Conservation (phyloP, 148 eudicot genomes). For the Chenopodium berlandieri region DNA sequence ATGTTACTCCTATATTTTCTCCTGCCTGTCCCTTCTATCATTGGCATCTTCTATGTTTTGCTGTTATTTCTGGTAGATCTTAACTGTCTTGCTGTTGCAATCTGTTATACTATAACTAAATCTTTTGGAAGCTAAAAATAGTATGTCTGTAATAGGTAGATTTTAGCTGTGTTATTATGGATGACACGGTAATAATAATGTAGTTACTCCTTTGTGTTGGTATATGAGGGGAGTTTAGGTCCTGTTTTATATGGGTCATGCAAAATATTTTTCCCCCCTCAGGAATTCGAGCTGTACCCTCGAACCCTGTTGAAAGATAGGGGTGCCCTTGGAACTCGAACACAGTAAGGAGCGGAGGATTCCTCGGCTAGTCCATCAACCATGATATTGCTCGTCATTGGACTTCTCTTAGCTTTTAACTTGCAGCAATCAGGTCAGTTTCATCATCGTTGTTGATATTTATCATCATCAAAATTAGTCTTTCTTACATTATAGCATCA, state of each 20-base stretch:
- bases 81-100: slow-evolving; percentile 5
- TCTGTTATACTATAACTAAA: not conserved
- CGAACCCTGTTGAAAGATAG: slow-evolving; percentile 17
- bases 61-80: slow-evolving; percentile 1
- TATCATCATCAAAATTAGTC: not conserved
- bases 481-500: not conserved
- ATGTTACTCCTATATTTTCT: too few relatives aligned
- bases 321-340: slow-evolving; percentile 9
- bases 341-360: not conserved
- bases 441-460: not conserved
- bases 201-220: not conserved
- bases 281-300: slow-evolving; percentile 13
- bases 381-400: slow-evolving; percentile 24
- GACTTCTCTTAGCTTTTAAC: slow-evolving; percentile 6
- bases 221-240: slow-evolving; percentile 9
- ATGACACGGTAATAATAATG: not conserved
- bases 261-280: not conserved
- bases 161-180: not conserved
- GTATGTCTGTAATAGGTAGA: not conserved
- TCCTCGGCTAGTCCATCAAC: not conserved
- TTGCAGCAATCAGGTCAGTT: slow-evolving; percentile 25
- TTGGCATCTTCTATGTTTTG: not conserved
- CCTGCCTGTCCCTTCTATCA: not conserved
- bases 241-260: not conserved
- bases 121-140: not conserved